Conservation (phyloP, 345 rosid genomes). For the Garcia nutans region DNA sequence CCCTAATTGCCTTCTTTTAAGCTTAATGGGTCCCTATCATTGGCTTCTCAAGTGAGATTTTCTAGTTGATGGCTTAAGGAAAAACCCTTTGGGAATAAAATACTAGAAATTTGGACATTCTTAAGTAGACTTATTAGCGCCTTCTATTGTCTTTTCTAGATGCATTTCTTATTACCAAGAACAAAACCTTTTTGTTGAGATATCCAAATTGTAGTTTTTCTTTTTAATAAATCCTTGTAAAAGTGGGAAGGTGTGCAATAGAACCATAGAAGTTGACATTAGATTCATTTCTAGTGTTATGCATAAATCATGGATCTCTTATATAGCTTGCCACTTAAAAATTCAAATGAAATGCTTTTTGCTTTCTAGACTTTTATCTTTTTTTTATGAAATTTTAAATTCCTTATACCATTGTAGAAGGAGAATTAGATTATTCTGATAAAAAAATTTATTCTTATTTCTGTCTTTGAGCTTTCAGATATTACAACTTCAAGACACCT, state of each 20-base stretch:
- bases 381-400: not conserved
- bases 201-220: too few species aligned
- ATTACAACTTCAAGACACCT: conserved; percentile 38
- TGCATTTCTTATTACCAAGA: not conserved
- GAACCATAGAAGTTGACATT: not conserved
- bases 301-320: not conserved
- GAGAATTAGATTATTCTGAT: not conserved
- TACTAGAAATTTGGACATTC: not conserved
- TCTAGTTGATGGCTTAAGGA: not conserved
- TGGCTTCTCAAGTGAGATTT: not conserved
- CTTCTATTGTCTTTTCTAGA: not conserved
- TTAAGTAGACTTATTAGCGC: too few species aligned
- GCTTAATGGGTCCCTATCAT: not conserved
- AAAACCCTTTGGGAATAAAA: not conserved
- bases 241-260: not conserved
- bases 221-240: too few species aligned
- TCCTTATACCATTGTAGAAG: not conserved
- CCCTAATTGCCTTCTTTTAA: too few species aligned
- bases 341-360: not conserved
- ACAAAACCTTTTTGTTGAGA: too few species aligned
- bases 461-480: conserved; percentile 30
- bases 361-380: not conserved
- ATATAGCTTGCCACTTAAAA: not conserved
- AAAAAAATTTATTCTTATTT: not conserved
- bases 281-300: not conserved